Conservation (phyloP, 306 rosid genomes). For the Citrullus amarus region DNA sequence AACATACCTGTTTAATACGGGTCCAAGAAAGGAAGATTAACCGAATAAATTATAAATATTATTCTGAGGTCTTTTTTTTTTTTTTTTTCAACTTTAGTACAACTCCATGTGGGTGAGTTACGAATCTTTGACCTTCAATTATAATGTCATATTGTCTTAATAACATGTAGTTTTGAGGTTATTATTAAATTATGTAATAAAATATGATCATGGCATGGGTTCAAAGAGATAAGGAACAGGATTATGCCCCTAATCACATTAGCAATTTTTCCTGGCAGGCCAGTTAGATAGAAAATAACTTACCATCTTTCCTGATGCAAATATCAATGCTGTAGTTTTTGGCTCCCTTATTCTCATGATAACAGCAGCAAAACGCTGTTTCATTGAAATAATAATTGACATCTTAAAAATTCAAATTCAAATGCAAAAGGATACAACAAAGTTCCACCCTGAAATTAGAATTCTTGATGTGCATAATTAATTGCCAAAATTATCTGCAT, state of each 20-base stretch:
- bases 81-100: background rate
- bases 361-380: slow-evolving; percentile 96
- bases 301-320: slow-evolving; percentile 98
- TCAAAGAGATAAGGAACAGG: background rate
- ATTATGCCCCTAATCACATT: background rate
- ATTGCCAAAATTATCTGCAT: background rate
- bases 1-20: background rate
- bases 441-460: background rate
- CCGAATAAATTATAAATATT: background rate
- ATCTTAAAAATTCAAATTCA: background rate
- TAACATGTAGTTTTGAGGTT: background rate
- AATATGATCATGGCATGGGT: background rate
- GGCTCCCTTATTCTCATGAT: slow-evolving; percentile 99
- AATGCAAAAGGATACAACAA: background rate
- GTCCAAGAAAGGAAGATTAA: background rate
- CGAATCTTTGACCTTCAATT: background rate
- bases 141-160: background rate
- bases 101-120: background rate
- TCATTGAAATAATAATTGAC: background rate
- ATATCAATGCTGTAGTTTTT: slow-evolving; percentile 83
- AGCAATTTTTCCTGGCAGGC: background rate
- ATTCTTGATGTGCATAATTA: no score
- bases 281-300: slow-evolving; percentile 1
- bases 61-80: background rate
- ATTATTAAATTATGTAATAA: background rate